Evolutionary conservation across 163 green algal species (phyloP), one percentile per base, ranked within the genome.

Genomic region (Picocystis sp.): DNA sequence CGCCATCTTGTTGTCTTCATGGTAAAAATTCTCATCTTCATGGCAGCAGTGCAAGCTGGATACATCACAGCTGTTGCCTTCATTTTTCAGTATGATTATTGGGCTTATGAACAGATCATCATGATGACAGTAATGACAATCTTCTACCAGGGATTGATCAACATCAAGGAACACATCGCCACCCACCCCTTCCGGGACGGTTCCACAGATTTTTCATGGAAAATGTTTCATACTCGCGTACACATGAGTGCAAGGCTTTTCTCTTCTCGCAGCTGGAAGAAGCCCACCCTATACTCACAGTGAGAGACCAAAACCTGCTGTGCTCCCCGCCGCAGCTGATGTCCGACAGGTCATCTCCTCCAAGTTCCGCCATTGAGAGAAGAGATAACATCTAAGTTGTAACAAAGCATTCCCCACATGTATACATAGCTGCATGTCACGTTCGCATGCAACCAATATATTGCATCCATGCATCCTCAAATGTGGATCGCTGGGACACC

Each of bases 271-370:
- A 8, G 34, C 24, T 34, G 47, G 24, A 33, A 54, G 34, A 34
- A 34, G 38, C 11, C 47, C 47, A 34, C 47, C 47, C 24, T 54
- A 54, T 34, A 54, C 47, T 3, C 5, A 33, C 15, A 3, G 5
- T 33, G 47, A 54, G 47, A 34, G 38, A 11, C 47, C 47, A 24
- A 34, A 54, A 10, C 47, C 47, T 33, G 47, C 47, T 45, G 47
- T 54, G 47, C 47, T 54, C n/a, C 47, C 47, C n/a, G n/a, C 47
- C 47, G 17, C 47, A 54, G 47, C 38, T 54, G 24, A 54, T 54
- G 47, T 45, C 5, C n/a, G 47, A 19, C 47, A 54, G 19, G 47
- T 54, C 17, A 54, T 45, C 47, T 45, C 47, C 24, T 33, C 47
- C 19, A 54, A 45, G 47, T 54, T 38, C 19, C 47, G 47, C 34